Evolutionary conservation across 306 rosid genomes (phyloP).

Genomic region (Mimosa pudica): DNA sequence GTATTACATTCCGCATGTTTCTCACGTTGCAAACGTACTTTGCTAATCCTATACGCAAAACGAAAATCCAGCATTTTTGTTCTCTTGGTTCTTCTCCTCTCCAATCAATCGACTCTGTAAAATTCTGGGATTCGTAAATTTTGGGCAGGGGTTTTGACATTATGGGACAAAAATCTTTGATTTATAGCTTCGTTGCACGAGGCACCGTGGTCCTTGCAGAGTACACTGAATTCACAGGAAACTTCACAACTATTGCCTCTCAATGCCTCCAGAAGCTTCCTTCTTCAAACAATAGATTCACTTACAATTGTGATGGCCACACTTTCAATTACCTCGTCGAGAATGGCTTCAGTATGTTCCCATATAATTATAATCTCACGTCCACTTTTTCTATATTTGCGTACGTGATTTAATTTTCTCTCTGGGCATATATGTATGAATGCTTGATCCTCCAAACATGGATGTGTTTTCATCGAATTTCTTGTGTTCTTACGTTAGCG

Average conservation of each 20-base stretch:
- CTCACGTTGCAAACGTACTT: constrained; percentile 11
- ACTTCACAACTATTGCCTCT: constrained; percentile 69
- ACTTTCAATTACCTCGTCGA: constrained; percentile 96
- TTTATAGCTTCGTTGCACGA: constrained; percentile 96
- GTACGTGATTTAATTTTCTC: not conserved
- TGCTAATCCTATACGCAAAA: not conserved
- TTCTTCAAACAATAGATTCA: constrained; percentile 84
- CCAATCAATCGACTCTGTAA: constrained; percentile 2
- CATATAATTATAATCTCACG: not conserved
- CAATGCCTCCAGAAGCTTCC: constrained; percentile 98
- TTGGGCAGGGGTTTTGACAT: constrained; percentile 39
- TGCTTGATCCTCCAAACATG: not conserved
- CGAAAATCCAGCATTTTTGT: constrained; percentile 44
- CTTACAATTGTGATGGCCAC: constrained; percentile 93
- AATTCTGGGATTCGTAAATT: constrained; percentile 5
- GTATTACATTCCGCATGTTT: constrained; percentile 32
- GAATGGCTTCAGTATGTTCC: constrained; percentile 75
- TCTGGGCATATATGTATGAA: not conserved
- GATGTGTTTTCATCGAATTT: not conserved
- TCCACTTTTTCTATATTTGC: not conserved
- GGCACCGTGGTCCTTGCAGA: constrained; percentile 82
- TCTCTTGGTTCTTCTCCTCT: constrained; percentile 28
- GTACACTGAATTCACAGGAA: constrained; percentile 83
- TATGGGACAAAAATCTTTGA: constrained; percentile 92
- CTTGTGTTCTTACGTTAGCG: not conserved